Percentiles rank a stretch among this genome's conserved stretches.
Evolutionary conservation across 257 asterid genomes (phyloP).

Genomic region (Solanum microdontum): DNA sequence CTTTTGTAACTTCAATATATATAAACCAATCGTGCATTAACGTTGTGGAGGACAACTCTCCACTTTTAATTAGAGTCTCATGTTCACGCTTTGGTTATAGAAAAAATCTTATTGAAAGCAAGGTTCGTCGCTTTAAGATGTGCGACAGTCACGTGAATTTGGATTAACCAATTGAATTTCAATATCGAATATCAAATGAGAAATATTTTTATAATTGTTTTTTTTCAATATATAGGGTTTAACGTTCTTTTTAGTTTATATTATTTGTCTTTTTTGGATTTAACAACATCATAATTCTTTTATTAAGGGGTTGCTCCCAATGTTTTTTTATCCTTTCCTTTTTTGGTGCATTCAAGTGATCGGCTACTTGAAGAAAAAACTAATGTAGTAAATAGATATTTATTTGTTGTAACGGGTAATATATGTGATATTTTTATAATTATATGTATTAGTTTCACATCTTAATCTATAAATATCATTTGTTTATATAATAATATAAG

Average conservation of each 20-base stretch:
- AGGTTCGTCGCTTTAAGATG: accelerated
- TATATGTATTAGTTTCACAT: background rate
- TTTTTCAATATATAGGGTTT: background rate
- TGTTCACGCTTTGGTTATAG: accelerated
- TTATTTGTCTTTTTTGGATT: background rate
- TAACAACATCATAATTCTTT: background rate
- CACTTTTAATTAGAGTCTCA: background rate
- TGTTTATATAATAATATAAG: background rate
- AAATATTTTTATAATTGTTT: background rate
- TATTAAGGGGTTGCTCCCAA: background rate
- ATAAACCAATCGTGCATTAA: background rate
- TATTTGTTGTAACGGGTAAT: background rate
- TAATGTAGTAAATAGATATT: background rate
- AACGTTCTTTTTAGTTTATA: background rate
- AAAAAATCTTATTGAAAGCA: no score
- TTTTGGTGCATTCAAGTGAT: background rate
- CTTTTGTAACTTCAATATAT: background rate
- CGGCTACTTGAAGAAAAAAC: background rate
- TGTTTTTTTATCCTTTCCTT: background rate
- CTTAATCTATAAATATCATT: background rate
- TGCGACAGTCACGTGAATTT: background rate
- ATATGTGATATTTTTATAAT: no score
- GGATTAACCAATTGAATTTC: accelerated
- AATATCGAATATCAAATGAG: background rate
- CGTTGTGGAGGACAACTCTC: background rate